phyloP scores from a whole-genome alignment of 192 early-diverging fungal species.

The Obelidium mucronatum region DNA sequence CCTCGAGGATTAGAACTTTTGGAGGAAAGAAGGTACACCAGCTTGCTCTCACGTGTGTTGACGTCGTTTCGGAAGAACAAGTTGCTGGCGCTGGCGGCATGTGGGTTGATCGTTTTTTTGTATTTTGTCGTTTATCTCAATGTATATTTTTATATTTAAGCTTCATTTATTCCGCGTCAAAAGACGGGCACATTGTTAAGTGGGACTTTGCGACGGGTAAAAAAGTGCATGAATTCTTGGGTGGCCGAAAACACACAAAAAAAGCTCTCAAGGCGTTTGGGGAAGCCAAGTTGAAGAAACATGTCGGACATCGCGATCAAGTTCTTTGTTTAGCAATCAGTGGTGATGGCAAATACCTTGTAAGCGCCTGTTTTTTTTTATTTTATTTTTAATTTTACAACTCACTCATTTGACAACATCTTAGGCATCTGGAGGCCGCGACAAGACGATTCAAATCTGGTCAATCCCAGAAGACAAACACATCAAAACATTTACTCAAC shows the following conservation, averaged over 20 bases:
- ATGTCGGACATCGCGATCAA: slow-evolving; percentile 59
- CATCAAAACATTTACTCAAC: slow-evolving; percentile 82
- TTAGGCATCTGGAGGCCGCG: slow-evolving; percentile 86
- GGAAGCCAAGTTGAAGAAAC: slow-evolving; percentile 34
- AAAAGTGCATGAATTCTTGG: slow-evolving; percentile 71
- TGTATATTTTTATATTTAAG: slow-evolving; percentile 27
- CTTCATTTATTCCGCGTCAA: slow-evolving; percentile 84
- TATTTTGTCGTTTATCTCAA: neutral
- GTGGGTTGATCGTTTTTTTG: neutral
- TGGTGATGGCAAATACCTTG: slow-evolving; percentile 61
- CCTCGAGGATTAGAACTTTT: slow-evolving; percentile 37
- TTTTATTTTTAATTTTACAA: too few species aligned
- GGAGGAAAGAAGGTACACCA: slow-evolving; percentile 68
- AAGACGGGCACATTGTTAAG: slow-evolving; percentile 93
- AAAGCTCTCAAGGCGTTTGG: slow-evolving; percentile 47
- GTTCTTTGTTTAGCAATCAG: slow-evolving; percentile 53
- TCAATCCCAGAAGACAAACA: slow-evolving; percentile 78
- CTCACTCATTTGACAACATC: neutral
- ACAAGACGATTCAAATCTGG: slow-evolving; percentile 94
- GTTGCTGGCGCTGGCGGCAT: slow-evolving; percentile 35
- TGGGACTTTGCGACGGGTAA: slow-evolving; percentile 80
- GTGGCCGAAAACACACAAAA: slow-evolving; percentile 77
- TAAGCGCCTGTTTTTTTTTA: slow-evolving; percentile 51
- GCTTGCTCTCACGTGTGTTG: slow-evolving; percentile 83
- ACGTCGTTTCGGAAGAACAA: slow-evolving; percentile 55